Conservation (phyloP, 2,329 filamentous ascomycete genomes). For the Neofusicoccum cordaticola region DNA sequence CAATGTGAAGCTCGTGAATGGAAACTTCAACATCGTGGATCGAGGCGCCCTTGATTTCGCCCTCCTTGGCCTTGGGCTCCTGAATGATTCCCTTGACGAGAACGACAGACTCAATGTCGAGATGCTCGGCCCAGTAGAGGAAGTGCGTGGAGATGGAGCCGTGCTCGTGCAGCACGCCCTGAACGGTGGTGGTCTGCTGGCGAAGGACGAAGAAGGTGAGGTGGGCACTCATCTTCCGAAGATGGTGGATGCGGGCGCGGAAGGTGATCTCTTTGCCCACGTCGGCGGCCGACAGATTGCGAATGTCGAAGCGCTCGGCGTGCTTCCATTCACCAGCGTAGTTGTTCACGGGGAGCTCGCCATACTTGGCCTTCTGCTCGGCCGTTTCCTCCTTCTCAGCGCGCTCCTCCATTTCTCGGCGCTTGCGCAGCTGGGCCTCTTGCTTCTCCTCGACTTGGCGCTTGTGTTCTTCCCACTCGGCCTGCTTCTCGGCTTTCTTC, state of each 20-base stretch:
- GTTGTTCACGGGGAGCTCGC: constrained; percentile 56
- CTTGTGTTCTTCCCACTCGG: constrained; percentile 44
- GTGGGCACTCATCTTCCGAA: constrained; percentile 76
- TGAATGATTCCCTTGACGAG: constrained; percentile 72
- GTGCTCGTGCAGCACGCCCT: constrained; percentile 71
- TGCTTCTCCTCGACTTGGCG: constrained; percentile 44
- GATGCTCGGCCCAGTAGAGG: constrained; percentile 82
- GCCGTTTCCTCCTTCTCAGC: constrained; percentile 55
- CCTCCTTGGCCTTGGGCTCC: constrained; percentile 61
- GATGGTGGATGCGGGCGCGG: constrained; percentile 71
- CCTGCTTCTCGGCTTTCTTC: constrained; percentile 48
- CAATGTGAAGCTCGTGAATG: constrained; percentile 63
- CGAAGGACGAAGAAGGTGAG: constrained; percentile 84
- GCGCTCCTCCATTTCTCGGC: constrained; percentile 46
- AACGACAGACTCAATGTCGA: constrained; percentile 75
- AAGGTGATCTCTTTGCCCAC: constrained; percentile 63
- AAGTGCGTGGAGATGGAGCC: constrained; percentile 68
- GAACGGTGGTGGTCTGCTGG: constrained; percentile 78
- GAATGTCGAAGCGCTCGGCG: constrained; percentile 49
- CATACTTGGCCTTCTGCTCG: constrained; percentile 59
- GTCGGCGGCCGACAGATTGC: constrained; percentile 50
- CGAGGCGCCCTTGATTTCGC: constrained; percentile 71
- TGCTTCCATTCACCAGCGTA: constrained; percentile 53
- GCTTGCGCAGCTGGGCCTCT: constrained; percentile 46
- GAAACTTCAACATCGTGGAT: constrained; percentile 74